Percentiles rank a stretch among this genome's conserved stretches.
Conservation (phyloP, 805 yeast species). For the Candida caryicola region DNA sequence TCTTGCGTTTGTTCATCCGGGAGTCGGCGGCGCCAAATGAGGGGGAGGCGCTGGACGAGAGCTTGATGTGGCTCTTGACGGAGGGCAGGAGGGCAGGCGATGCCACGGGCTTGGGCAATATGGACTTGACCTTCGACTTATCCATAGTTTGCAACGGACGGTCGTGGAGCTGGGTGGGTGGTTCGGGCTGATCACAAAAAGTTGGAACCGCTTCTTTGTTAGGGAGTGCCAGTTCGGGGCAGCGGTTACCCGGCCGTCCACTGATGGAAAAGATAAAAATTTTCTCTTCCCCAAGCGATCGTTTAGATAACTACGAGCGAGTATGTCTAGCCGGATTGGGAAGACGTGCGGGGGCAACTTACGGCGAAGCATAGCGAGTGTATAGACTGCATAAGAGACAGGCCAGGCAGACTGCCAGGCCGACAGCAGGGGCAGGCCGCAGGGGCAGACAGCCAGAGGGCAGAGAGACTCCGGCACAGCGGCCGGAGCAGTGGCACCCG, state of each 20-base stretch:
- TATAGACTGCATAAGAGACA: no score
- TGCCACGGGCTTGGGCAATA: conserved; percentile 41
- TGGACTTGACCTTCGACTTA: conserved; percentile 39
- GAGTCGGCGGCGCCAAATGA: conserved; percentile 1
- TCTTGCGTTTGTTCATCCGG: conserved; percentile 15
- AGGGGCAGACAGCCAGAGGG: no score
- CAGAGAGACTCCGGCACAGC: no score
- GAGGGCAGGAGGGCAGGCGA: conserved; percentile 9
- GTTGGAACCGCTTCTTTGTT: no score
- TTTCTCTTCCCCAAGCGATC: conserved; percentile 9
- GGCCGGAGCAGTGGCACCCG: no score
- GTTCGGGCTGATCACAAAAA: background rate
- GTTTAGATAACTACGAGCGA: conserved; percentile 1
- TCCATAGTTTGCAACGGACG: conserved; percentile 23
- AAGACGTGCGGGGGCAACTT: no score
- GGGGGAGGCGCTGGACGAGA: conserved; percentile 3
- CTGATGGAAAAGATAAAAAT: conserved; percentile 33
- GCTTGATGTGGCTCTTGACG: background rate
- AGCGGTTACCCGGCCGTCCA: conserved; percentile 12
- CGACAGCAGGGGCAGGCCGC: no score
- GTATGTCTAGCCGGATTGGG: no score
- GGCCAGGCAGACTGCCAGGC: no score
- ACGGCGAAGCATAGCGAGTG: no score
- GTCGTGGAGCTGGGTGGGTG: background rate
- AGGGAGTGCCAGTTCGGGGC: background rate